Evolutionary conservation across 1,139 yeast species (phyloP).

Genomic region (Blastobotrys arbuscula): DNA sequence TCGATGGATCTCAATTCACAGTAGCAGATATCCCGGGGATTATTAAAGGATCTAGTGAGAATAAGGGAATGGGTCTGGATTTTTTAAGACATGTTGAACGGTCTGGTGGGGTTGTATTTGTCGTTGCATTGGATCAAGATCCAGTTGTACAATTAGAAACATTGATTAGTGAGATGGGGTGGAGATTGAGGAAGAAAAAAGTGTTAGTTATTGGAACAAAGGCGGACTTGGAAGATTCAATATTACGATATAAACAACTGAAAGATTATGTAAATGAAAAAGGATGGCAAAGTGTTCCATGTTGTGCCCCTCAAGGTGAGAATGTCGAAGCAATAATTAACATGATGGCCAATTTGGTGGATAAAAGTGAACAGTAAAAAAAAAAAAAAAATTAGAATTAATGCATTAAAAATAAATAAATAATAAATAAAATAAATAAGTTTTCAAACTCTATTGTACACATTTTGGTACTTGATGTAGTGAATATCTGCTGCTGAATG

Average conservation of each 20-base stretch:
- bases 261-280: slow-evolving; percentile 21
- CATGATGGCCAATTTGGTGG: slow-evolving; percentile 49
- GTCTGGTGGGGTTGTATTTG: slow-evolving; percentile 84
- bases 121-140: slow-evolving; percentile 64
- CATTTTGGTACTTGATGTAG: not conserved
- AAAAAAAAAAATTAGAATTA: not conserved
- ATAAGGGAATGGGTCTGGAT: slow-evolving; percentile 91
- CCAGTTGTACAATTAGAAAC: slow-evolving; percentile 61
- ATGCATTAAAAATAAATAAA: not conserved
- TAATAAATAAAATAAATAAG: not conserved
- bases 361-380: not conserved
- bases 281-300: slow-evolving; percentile 72
- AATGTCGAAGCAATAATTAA: slow-evolving; percentile 65
- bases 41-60: slow-evolving; percentile 71
- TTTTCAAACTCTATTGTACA: not conserved
- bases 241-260: slow-evolving; percentile 34
- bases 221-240: slow-evolving; percentile 64
- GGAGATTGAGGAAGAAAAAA: slow-evolving; percentile 52
- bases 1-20: slow-evolving; percentile 66
- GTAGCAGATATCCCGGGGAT: slow-evolving; percentile 98
- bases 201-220: slow-evolving; percentile 83
- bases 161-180: slow-evolving; percentile 67
- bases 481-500: not conserved
- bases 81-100: slow-evolving; percentile 89
- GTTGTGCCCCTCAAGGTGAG: slow-evolving; percentile 70